These are phyloP conservation scores for Apiospora kogelbergensis DNA, from an alignment of 2,329 filamentous ascomycete species.

Conservation along the genomic window DNA sequence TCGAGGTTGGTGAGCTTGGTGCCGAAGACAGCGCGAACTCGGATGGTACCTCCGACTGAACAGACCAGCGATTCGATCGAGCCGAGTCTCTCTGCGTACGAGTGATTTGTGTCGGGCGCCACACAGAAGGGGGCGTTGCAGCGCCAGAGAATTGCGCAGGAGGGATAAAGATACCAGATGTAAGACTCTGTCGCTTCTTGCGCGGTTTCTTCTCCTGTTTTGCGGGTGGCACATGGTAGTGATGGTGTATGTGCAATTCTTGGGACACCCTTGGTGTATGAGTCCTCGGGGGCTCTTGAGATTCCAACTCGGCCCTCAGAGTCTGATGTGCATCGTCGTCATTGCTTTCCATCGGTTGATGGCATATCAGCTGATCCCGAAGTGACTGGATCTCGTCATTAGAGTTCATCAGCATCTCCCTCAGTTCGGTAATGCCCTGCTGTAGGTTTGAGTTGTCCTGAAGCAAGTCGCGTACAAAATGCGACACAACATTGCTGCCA, in stretches of 20 bases:
- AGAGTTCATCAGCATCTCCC: conserved; percentile 86
- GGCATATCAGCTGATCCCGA: conserved; percentile 75
- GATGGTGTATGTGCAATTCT: conserved; percentile 90
- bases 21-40: conserved; percentile 71
- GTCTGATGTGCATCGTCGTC: conserved; percentile 47
- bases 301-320: conserved; percentile 70
- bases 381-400: conserved; percentile 92
- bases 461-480: conserved; percentile 93
- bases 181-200: conserved; percentile 70
- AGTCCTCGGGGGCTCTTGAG: conserved; percentile 38
- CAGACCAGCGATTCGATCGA: conserved; percentile 61
- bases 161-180: conserved; percentile 61
- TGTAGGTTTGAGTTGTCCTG: conserved; percentile 95
- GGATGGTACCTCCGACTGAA: conserved; percentile 59
- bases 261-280: conserved; percentile 53
- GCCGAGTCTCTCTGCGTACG: conserved; percentile 47
- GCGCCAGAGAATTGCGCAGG: conserved; percentile 37
- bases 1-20: conserved; percentile 79
- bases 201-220: conserved; percentile 62
- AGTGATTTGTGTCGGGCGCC: conserved; percentile 40
- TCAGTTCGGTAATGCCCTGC: conserved; percentile 84
- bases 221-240: conserved; percentile 75
- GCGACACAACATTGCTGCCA: conserved; percentile 76
- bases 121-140: conserved; percentile 40
- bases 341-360: conserved; percentile 64